Percentiles rank a stretch among this genome's conserved stretches.
phyloP scores from a whole-genome alignment of 2,329 filamentous ascomycete genomes.

The Hypoxylon sp. region DNA sequence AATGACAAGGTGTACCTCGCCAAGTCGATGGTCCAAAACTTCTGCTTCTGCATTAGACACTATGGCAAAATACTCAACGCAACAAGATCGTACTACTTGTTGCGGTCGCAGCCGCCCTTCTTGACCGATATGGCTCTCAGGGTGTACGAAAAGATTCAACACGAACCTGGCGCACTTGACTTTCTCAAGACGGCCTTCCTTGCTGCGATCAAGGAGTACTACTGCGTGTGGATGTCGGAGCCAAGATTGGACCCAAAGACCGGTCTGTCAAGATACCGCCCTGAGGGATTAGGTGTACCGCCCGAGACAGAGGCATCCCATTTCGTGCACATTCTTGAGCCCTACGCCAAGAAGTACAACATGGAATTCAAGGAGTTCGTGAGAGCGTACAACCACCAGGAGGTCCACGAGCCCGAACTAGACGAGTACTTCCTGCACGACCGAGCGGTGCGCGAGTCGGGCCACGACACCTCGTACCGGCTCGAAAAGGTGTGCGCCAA shows the following conservation, averaged over 20 bases:
- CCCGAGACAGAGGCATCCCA: constrained; percentile 92
- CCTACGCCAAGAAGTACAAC: constrained; percentile 86
- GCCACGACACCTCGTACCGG: constrained; percentile 96
- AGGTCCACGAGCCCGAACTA: constrained; percentile 85
- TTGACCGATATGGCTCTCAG: constrained; percentile 96
- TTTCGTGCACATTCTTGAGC: constrained; percentile 85
- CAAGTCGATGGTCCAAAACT: constrained; percentile 95
- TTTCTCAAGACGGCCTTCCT: constrained; percentile 86
- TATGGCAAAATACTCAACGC: constrained; percentile 99
- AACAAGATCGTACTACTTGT: constrained; percentile 95
- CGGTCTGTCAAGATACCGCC: constrained; percentile 87
- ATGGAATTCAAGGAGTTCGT: constrained; percentile 90
- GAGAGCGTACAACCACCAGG: constrained; percentile 84
- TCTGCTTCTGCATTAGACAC: constrained; percentile 98
- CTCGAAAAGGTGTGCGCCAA: constrained; percentile 90
- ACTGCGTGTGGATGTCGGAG: constrained; percentile 86
- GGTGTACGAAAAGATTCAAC: constrained; percentile 93
- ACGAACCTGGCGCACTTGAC: constrained; percentile 82
- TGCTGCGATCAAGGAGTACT: constrained; percentile 97
- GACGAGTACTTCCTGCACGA: constrained; percentile 98
- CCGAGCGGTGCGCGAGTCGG: constrained; percentile 93
- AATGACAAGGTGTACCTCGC: constrained; percentile 89
- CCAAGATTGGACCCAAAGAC: constrained; percentile 84
- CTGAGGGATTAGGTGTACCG: constrained; percentile 86
- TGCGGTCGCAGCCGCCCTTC: constrained; percentile 94